Evolutionary conservation across 495 filamentous ascomycete species (phyloP), one percentile per base, ranked within the genome.

Genomic region (Amorphotheca resinae): DNA sequence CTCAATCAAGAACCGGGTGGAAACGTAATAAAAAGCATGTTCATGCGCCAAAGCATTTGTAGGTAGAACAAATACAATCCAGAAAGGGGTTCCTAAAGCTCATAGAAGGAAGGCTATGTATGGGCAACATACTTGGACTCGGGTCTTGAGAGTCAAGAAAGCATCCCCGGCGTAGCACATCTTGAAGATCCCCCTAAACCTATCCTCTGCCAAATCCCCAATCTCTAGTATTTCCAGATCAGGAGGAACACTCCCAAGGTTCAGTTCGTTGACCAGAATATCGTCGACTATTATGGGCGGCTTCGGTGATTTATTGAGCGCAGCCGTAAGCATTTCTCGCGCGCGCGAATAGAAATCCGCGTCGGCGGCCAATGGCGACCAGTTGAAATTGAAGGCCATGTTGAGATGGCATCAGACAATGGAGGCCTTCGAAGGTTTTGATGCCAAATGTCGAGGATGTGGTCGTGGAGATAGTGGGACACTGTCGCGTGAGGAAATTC

Each of bases 321-420:
- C 93, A 33, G 82, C 79, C 18, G 91, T 98, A 36, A 98, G 74
- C 56, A 96, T 84, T 52, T 95, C 88, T 59, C 88, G 83, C 38
- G 91, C 91, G 55, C 87, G 77, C 55, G 79, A 75, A 63, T 93
- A 93, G 67, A 93, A 93, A 42, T 70, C 70, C 59, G 86, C 87
- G 69, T 95, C 85, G 53, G 88, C 88, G 64, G 88, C 87, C 52
- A 98, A 75, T 58, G 91, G 91, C 73, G 87, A 94, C 91, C 91
- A 98, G 87, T 96, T 98, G 84, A 98, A 96, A 71, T 95, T 95
- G 79, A 98, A 98, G 49, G 91, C 89, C 91, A 98, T 98, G 66
- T 62, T 63, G 64, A 63, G 59, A 52, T 48, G 47, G 44, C 54
- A 60, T 56, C 49, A 52, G 53, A 20, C 18, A 44, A 32, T 41